Evolutionary conservation across 805 yeast species (phyloP), one percentile per base, ranked within the genome.

Genomic region (Kuraishia molischiana): DNA sequence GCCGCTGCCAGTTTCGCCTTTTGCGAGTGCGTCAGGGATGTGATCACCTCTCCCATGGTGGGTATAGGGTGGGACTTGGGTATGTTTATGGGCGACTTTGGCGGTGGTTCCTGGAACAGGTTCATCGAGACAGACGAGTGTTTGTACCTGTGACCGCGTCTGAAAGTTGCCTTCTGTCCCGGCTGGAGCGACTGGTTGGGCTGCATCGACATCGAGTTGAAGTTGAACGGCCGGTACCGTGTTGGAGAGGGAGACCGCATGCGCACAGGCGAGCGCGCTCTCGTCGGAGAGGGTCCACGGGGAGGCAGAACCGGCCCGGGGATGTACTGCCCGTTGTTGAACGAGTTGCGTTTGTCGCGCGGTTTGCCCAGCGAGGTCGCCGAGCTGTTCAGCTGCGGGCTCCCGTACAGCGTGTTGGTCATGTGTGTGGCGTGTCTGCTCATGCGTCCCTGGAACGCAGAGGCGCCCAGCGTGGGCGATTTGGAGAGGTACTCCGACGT

Each of bases 101-200:
- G 74, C 13, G 87, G 82, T 1, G 97, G 95, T 52, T 90, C 97
- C 57, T 85, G 95, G 55, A 92, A 90, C 54, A 90, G 72, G 56
- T 90, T 89, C 92, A 90, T 83, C 4, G 95, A 86, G 4, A 90
- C 95, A 6, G 96, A 87, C 3, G 97, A 87, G 58, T 90, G 97
- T 55, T 90, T 90, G 55, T 90, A 90, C 48, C 90, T 73, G 58
- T 90, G 98, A 5, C 98, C 98, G 48, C 89, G 77, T 66, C 98
- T 78, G 49, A 78, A 85, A 0, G 83, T 77, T 1, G 86, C 74
- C 50, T 63, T 70, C 10, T 62, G 57, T 22, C 44, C 42, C 9
- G 53, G 48, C 48, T 13, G 51, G 42, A 14, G 49, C 37, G 39
- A 53, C 19, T 38, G 54, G 38, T 57, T 54, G 26, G 44, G 45